phyloP scores from a whole-genome alignment of 257 asterid species.

The Fraxinus anomala region DNA sequence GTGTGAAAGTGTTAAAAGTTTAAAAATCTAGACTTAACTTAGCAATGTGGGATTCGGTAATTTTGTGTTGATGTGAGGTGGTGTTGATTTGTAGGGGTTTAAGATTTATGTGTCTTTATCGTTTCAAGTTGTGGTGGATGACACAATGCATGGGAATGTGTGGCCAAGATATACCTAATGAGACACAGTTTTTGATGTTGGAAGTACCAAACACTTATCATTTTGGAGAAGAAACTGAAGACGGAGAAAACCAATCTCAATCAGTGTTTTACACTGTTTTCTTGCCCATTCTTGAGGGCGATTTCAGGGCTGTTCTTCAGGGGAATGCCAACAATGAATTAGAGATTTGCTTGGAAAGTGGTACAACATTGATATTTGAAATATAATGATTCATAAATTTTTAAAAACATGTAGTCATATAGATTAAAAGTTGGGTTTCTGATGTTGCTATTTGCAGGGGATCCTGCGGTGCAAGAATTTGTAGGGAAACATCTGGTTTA shows the following conservation, averaged over 20 bases:
- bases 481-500: constrained; percentile 74
- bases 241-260: constrained; percentile 24
- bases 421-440: background rate
- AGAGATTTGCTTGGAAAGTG: constrained; percentile 86
- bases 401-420: background rate
- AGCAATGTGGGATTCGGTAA: background rate
- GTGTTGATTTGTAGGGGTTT: constrained; percentile 54
- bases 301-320: constrained; percentile 89
- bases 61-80: background rate
- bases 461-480: constrained; percentile 76
- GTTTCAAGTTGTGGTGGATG: constrained; percentile 93
- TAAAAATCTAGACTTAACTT: background rate
- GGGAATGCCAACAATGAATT: constrained; percentile 73
- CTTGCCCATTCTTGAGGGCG: constrained; percentile 79
- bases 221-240: constrained; percentile 25
- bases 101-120: constrained; percentile 60
- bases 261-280: constrained; percentile 52
- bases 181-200: constrained; percentile 76
- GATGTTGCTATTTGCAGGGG: constrained; percentile 50
- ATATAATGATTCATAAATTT: background rate
- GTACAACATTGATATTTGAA: constrained; percentile 35
- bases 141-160: constrained; percentile 71
- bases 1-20: background rate
- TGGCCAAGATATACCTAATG: constrained; percentile 71
- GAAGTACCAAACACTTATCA: constrained; percentile 48